phyloP scores from a whole-genome alignment of 345 rosid species.

The Firmiana major region DNA sequence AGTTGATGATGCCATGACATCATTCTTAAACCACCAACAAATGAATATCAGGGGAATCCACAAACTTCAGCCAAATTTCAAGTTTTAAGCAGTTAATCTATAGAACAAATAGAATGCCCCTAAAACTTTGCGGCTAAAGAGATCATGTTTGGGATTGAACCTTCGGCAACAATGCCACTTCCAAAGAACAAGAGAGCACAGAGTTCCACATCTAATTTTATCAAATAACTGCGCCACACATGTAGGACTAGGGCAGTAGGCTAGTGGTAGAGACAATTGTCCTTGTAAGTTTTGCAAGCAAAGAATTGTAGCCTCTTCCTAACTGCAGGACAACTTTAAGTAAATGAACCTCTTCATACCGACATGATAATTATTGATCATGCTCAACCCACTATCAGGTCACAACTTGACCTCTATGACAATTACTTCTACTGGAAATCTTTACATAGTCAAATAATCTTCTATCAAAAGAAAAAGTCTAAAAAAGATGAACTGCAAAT shows the following conservation, averaged over 20 bases:
- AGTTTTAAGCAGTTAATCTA: background rate
- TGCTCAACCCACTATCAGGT: background rate
- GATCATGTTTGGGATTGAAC: background rate
- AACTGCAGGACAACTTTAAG: background rate
- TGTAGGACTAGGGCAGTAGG: background rate
- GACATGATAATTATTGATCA: background rate
- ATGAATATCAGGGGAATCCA: background rate
- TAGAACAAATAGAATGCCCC: background rate
- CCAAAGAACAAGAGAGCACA: background rate
- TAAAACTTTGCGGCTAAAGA: conserved; percentile 1
- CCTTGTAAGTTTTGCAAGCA: background rate
- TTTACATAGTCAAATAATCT: background rate
- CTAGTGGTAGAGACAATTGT: background rate
- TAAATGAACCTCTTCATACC: background rate
- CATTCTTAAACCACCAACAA: background rate
- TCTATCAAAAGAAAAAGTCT: background rate
- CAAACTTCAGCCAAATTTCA: background rate
- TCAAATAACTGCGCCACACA: background rate
- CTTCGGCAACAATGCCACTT: background rate
- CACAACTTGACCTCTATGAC: background rate
- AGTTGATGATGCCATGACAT: background rate
- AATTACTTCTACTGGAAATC: background rate
- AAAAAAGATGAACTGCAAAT: background rate
- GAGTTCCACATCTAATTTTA: background rate
- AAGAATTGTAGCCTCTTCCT: background rate